Conservation (phyloP, 1,139 yeast species). For the Nematodospora anomalae region DNA sequence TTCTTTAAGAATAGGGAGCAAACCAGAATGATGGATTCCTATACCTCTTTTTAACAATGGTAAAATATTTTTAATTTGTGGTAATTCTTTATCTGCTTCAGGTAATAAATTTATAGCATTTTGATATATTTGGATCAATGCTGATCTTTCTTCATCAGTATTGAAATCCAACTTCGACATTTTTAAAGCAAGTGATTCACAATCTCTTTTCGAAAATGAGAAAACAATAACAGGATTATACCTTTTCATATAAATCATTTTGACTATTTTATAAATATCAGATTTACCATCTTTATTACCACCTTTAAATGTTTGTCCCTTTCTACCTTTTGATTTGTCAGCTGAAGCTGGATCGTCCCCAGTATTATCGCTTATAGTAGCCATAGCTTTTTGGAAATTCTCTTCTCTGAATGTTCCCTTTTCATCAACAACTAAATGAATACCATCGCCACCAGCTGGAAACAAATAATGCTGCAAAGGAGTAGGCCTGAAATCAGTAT, state of each 20-base stretch:
- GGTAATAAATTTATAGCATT: slow-evolving; percentile 88
- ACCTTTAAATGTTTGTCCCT: slow-evolving; percentile 86
- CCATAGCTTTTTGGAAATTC: slow-evolving; percentile 98
- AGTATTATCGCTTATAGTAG: slow-evolving; percentile 74
- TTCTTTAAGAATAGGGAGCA: slow-evolving; percentile 92
- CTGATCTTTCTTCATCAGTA: slow-evolving; percentile 87
- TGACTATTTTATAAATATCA: slow-evolving; percentile 94
- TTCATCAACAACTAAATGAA: slow-evolving; percentile 95
- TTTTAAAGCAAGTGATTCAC: slow-evolving; percentile 89
- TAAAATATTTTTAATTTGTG: slow-evolving; percentile 87
- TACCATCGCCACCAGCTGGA: slow-evolving; percentile 98
- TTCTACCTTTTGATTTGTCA: slow-evolving; percentile 61
- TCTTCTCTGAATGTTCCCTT: slow-evolving; percentile 95
- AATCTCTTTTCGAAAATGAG: slow-evolving; percentile 93
- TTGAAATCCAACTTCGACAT: slow-evolving; percentile 95
- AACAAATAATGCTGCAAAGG: slow-evolving; percentile 95
- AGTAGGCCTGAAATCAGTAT: slow-evolving; percentile 97
- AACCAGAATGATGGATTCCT: slow-evolving; percentile 97
- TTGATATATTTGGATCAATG: slow-evolving; percentile 81
- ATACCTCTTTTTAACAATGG: slow-evolving; percentile 92
- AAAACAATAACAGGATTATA: slow-evolving; percentile 98
- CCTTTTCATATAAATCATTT: slow-evolving; percentile 94
- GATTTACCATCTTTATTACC: slow-evolving; percentile 82
- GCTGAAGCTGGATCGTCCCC: slow-evolving; percentile 81
- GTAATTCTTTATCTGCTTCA: slow-evolving; percentile 86